These are phyloP conservation scores for Lachnellula cervina DNA, from an alignment of 2,329 filamentous ascomycete genomes.

Conservation along the genomic window DNA sequence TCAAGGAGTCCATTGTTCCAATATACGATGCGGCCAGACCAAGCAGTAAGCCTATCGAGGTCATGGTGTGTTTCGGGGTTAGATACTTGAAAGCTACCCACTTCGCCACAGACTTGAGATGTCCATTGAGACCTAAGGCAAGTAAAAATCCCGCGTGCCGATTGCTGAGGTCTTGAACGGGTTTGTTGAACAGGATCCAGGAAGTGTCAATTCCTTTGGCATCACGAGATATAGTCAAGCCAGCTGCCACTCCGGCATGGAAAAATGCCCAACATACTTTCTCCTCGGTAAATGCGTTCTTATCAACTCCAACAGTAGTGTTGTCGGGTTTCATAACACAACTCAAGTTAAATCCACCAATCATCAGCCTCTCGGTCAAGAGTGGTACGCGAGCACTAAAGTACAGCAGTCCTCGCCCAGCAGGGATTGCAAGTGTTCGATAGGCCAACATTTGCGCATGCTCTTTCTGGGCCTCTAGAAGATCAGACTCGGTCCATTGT, in stretches of 20 bases:
- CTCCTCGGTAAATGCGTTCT: constrained; percentile 82
- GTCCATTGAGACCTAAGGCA: constrained; percentile 86
- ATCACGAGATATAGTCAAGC: constrained; percentile 81
- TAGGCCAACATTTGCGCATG: constrained; percentile 81
- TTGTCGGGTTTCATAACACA: constrained; percentile 90
- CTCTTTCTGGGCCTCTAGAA: constrained; percentile 88
- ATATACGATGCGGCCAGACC: constrained; percentile 90
- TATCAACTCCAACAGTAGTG: constrained; percentile 89
- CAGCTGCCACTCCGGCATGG: constrained; percentile 90
- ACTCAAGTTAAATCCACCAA: constrained; percentile 85
- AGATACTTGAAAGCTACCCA: constrained; percentile 99
- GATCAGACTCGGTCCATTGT: constrained; percentile 77
- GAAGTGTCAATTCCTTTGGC: constrained; percentile 95
- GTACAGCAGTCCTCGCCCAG: constrained; percentile 81
- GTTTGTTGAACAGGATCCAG: constrained; percentile 98
- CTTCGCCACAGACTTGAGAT: constrained; percentile 89
- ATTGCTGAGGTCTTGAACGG: constrained; percentile 78
- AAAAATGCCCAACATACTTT: constrained; percentile 99
- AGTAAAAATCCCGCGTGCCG: constrained; percentile 93
- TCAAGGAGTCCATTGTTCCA: constrained; percentile 94
- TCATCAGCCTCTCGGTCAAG: constrained; percentile 85
- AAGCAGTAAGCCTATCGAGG: constrained; percentile 88
- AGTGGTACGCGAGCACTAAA: constrained; percentile 84
- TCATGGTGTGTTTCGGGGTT: constrained; percentile 99
- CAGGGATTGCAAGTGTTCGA: constrained; percentile 81